Conservation (phyloP, 805 yeast genomes). For the Candida golubevii region DNA sequence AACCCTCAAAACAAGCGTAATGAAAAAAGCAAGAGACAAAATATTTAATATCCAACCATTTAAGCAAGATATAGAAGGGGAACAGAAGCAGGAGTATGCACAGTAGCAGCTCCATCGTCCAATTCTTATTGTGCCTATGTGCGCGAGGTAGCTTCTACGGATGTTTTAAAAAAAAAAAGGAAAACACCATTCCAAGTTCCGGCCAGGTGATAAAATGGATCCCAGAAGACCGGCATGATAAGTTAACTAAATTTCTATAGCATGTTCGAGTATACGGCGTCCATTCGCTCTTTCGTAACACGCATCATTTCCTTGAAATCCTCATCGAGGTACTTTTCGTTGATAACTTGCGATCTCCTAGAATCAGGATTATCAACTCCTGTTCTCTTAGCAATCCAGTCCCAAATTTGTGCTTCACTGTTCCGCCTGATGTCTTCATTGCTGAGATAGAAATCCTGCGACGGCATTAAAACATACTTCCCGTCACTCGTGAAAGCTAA, state of each 20-base stretch:
- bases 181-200: too few relatives aligned
- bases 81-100: too few relatives aligned
- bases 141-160: too few relatives aligned
- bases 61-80: too few relatives aligned
- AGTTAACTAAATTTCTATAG: background rate
- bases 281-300: conserved; percentile 13
- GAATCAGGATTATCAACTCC: background rate
- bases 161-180: too few relatives aligned
- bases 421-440: conserved; percentile 3
- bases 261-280: conserved; percentile 10
- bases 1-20: too few relatives aligned
- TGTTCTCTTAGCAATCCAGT: conserved; percentile 15
- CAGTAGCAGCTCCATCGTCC: too few relatives aligned
- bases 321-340: conserved; percentile 4
- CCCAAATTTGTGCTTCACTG: conserved; percentile 15
- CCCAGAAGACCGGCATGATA: too few relatives aligned
- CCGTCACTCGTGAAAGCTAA: background rate
- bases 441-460: conserved; percentile 11
- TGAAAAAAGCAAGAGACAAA: too few relatives aligned
- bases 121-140: too few relatives aligned
- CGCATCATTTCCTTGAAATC: conserved; percentile 15
- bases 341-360: background rate
- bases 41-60: too few relatives aligned
- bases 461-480: conserved; percentile 6
- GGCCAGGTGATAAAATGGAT: too few relatives aligned